These are phyloP conservation scores for Tulasnella sp. DNA, from an alignment of 768 basidiomycete species.

Conservation along the genomic window DNA sequence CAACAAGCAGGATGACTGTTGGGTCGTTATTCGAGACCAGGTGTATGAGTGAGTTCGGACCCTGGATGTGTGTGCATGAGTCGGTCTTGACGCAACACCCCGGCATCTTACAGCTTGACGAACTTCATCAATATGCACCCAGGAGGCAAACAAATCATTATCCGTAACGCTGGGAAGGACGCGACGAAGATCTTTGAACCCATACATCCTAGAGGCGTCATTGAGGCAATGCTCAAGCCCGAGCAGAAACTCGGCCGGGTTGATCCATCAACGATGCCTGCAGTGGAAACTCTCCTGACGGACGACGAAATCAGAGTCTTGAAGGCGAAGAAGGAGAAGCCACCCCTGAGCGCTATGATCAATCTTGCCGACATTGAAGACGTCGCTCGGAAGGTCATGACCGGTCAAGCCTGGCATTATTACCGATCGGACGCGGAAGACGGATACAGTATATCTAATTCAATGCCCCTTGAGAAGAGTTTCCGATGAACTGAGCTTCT, in stretches of 20 bases:
- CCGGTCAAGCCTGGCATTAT: constrained; percentile 30
- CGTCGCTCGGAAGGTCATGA: constrained; percentile 28
- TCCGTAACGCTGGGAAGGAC: constrained; percentile 28
- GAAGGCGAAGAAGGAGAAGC: constrained; percentile 24
- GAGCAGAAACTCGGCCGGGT: constrained; percentile 26
- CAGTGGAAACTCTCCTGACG: constrained; percentile 17
- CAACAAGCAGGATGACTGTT: constrained; percentile 25
- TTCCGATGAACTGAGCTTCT: not conserved
- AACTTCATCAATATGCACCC: constrained; percentile 29
- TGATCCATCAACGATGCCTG: constrained; percentile 26
- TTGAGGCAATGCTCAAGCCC: constrained; percentile 25
- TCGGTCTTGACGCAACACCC: not conserved
- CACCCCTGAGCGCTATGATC: constrained; percentile 26
- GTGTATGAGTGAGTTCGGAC: constrained; percentile 16
- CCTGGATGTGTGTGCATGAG: not conserved
- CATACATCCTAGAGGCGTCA: constrained; percentile 28
- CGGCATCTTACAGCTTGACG: constrained; percentile 22
- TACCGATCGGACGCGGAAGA: constrained; percentile 22
- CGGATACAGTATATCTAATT: constrained; percentile 5
- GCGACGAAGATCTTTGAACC: constrained; percentile 29
- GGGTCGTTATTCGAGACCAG: constrained; percentile 25
- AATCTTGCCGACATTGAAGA: constrained; percentile 29
- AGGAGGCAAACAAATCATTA: constrained; percentile 26
- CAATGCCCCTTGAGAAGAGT: not conserved
- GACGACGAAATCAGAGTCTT: constrained; percentile 27